Evolutionary conservation across 805 yeast species (phyloP).

Genomic region (Sugiyamaella chiloensis): DNA sequence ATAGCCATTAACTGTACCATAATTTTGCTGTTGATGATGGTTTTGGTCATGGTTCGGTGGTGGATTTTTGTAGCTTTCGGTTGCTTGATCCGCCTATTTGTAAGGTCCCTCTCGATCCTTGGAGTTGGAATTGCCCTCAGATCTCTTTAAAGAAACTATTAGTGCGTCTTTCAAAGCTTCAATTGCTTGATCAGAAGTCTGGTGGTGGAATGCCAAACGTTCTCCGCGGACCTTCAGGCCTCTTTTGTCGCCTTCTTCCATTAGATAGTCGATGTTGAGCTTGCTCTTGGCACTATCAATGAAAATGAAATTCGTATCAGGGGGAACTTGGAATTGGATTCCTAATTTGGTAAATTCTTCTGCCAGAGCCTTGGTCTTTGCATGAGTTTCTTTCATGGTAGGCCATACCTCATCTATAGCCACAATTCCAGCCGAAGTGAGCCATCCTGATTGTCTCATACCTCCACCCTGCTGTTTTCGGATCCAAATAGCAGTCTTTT

Average conservation of each 20-base stretch:
- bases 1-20: no score
- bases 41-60: no score
- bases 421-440: constrained; percentile 73
- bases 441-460: constrained; percentile 80
- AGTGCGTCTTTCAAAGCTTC: constrained; percentile 32
- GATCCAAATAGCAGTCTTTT: constrained; percentile 75
- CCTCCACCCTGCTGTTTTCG: constrained; percentile 94
- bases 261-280: constrained; percentile 56
- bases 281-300: constrained; percentile 58
- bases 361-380: constrained; percentile 49
- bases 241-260: constrained; percentile 53
- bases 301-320: constrained; percentile 80
- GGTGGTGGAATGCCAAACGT: constrained; percentile 79
- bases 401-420: constrained; percentile 75
- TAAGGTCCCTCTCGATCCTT: background rate
- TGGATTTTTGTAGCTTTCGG: no score
- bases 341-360: constrained; percentile 35
- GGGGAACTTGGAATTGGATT: constrained; percentile 65
- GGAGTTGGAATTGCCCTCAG: constrained; percentile 1
- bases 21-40: no score
- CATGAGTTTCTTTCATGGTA: constrained; percentile 50
- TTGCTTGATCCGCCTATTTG: no score
- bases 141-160: constrained; percentile 8
- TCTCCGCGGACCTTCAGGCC: constrained; percentile 66
- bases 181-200: constrained; percentile 52